phyloP scores from a whole-genome alignment of 163 green algal genomes.

The Scenedesmus sp. region DNA sequence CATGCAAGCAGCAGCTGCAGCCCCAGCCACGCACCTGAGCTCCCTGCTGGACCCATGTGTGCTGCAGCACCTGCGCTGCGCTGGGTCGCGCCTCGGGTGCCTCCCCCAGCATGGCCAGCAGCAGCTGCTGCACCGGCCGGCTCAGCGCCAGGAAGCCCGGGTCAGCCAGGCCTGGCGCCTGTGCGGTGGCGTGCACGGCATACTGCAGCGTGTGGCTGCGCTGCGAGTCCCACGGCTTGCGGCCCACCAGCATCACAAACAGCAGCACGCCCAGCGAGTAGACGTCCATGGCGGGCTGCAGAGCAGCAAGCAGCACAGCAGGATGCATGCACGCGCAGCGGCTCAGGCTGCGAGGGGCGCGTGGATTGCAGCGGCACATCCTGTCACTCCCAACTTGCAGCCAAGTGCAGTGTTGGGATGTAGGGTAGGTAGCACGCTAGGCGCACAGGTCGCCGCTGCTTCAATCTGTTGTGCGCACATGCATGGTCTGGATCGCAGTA shows the following conservation, averaged over 20 bases:
- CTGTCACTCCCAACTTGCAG: too few species aligned
- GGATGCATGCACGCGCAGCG: not conserved
- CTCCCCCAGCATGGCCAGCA: conserved; percentile 77
- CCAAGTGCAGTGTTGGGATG: too few species aligned
- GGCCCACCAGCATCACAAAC: conserved; percentile 84
- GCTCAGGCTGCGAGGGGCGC: too few species aligned
- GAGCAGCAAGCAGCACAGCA: not conserved
- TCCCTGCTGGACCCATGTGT: conserved; percentile 43
- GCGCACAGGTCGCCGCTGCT: too few species aligned
- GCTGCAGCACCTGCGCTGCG: conserved; percentile 42
- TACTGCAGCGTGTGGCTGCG: conserved; percentile 79
- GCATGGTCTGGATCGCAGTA: too few species aligned
- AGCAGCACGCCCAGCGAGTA: conserved; percentile 78
- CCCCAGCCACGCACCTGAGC: not conserved
- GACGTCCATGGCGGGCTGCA: conserved; percentile 73
- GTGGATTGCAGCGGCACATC: too few species aligned
- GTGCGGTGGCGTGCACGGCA: conserved; percentile 38
- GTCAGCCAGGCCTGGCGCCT: conserved; percentile 67
- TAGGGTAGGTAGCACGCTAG: too few species aligned
- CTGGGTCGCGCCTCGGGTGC: conserved; percentile 68
- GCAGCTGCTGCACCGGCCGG: conserved; percentile 71
- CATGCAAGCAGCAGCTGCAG: not conserved
- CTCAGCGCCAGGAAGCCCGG: conserved; percentile 65
- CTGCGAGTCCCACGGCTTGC: conserved; percentile 83
- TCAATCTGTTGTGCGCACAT: too few species aligned